phyloP scores from a whole-genome alignment of 257 asterid genomes.

The Solanum paucissectum region DNA sequence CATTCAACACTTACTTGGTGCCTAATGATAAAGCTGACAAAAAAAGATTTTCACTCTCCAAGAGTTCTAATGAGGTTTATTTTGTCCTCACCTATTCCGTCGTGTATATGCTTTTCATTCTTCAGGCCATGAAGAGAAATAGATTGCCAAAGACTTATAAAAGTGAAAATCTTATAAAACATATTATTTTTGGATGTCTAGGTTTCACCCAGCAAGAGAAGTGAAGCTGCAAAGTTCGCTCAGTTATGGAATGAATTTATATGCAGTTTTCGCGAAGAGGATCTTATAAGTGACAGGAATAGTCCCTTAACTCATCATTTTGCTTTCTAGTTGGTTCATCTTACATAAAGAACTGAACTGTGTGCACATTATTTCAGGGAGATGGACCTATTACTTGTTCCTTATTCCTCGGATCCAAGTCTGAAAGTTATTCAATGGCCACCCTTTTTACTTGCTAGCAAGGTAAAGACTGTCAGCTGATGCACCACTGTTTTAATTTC shows the following conservation, averaged over 20 bases:
- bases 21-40: constrained; percentile 66
- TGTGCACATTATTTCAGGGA: constrained; percentile 53
- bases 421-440: constrained; percentile 92
- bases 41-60: constrained; percentile 62
- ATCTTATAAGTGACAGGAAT: constrained; percentile 90
- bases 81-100: neutral
- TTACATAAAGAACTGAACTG: constrained; percentile 18
- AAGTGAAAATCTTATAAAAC: neutral
- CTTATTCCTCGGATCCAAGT: constrained; percentile 88
- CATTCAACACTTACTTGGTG: constrained; percentile 76
- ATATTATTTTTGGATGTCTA: constrained; percentile 13
- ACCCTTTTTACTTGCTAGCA: constrained; percentile 95
- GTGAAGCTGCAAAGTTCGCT: constrained; percentile 93
- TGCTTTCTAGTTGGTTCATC: constrained; percentile 2
- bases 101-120: neutral
- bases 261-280: constrained; percentile 95
- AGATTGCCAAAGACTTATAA: constrained; percentile 4
- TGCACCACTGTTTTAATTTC: neutral
- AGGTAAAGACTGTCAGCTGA: constrained; percentile 35
- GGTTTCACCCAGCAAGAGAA: constrained; percentile 68
- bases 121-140: constrained; percentile 6
- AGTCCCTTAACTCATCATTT: constrained; percentile 9
- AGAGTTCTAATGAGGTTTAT: constrained; percentile 53
- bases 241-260: constrained; percentile 97
- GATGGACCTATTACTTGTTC: constrained; percentile 98